A percentile compares a stretch with the other conserved stretches of the same genome.
Evolutionary conservation across 257 asterid species (phyloP).

Genomic region (Handroanthus guayacan): DNA sequence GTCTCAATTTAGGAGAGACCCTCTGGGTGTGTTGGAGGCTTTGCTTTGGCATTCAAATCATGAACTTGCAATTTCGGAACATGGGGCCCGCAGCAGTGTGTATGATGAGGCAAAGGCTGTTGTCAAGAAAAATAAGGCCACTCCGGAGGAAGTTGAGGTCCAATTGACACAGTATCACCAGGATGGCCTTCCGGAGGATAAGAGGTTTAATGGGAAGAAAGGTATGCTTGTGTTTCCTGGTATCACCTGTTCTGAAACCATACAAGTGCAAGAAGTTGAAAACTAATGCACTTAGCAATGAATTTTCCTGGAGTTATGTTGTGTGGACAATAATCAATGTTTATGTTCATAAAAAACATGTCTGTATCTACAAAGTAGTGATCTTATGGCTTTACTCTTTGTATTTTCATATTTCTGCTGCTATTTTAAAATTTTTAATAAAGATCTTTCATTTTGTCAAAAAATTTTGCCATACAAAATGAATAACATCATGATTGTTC

Average conservation of each 20-base stretch:
- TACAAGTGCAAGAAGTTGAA: slow-evolving; percentile 17
- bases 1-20: slow-evolving; percentile 96
- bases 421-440: not conserved
- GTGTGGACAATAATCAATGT: slow-evolving; percentile 6
- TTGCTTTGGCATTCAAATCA: slow-evolving; percentile 88
- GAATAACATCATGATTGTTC: not conserved
- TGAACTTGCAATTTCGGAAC: slow-evolving; percentile 96
- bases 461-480: slow-evolving; percentile 1
- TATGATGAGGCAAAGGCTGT: slow-evolving; percentile 99
- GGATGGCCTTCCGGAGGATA: slow-evolving; percentile 95
- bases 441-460: slow-evolving; percentile 12
- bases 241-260: slow-evolving; percentile 4
- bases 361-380: not conserved
- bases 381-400: not conserved
- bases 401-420: not conserved
- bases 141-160: slow-evolving; percentile 91
- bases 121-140: slow-evolving; percentile 91
- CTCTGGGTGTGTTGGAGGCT: slow-evolving; percentile 89
- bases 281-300: not conserved
- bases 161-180: slow-evolving; percentile 82
- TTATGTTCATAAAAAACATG: not conserved
- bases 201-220: slow-evolving; percentile 91
- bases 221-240: slow-evolving; percentile 54
- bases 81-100: slow-evolving; percentile 97
- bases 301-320: not conserved